A percentile compares a stretch with the other conserved stretches of the same genome.
phyloP scores from a whole-genome alignment of 1,284 basidiomycete species.

The Termitomyces sp. region DNA sequence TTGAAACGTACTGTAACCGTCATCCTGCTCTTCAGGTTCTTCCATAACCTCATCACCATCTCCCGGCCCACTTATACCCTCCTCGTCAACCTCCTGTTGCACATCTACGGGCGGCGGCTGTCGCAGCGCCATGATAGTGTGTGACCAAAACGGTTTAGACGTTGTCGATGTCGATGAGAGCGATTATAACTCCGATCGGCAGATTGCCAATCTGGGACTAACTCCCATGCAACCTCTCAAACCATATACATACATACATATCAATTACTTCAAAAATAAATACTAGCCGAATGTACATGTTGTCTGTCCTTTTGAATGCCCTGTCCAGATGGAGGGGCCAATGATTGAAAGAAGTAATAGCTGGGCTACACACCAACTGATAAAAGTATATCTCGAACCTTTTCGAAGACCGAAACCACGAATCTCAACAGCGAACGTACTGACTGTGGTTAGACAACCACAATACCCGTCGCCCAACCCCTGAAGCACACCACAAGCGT shows the following conservation, averaged over 20 bases:
- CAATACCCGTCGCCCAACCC: slow-evolving; percentile 91
- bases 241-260: background rate
- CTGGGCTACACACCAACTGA: slow-evolving; percentile 73
- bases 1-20: slow-evolving; percentile 60
- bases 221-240: background rate
- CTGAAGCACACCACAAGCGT: slow-evolving; percentile 69
- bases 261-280: background rate
- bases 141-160: slow-evolving; percentile 9
- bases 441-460: slow-evolving; percentile 91
- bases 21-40: slow-evolving; percentile 59
- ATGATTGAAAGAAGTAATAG: slow-evolving; percentile 70
- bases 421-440: slow-evolving; percentile 88
- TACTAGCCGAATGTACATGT: slow-evolving; percentile 31
- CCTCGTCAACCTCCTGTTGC: slow-evolving; percentile 47
- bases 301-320: slow-evolving; percentile 28
- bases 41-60: slow-evolving; percentile 69
- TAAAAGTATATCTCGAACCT: slow-evolving; percentile 62
- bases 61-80: slow-evolving; percentile 43
- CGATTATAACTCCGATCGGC: slow-evolving; percentile 36
- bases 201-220: slow-evolving; percentile 15
- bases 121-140: slow-evolving; percentile 41
- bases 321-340: slow-evolving; percentile 58
- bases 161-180: slow-evolving; percentile 21
- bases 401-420: slow-evolving; percentile 51
- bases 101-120: slow-evolving; percentile 39